Evolutionary conservation across 1,284 basidiomycete genomes (phyloP), one percentile per base, ranked within the genome.

Genomic region (Fomitiporia mediterranea): DNA sequence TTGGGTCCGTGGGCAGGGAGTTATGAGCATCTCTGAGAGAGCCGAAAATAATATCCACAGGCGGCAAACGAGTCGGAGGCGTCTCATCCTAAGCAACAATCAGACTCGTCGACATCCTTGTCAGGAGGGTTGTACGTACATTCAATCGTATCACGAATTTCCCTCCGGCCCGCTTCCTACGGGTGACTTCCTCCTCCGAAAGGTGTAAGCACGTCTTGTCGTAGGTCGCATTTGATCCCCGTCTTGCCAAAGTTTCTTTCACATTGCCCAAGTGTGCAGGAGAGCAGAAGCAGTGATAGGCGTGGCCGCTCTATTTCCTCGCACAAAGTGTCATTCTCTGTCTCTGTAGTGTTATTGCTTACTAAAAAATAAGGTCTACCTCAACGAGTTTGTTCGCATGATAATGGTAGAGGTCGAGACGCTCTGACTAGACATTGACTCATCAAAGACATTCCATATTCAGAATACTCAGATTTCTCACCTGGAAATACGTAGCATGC

Each of bases 201-300:
- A 96, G 74, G 69, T 90, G 85, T 35, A 96, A 72, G 71, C 93
- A 96, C 21, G 84, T 71, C 62, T 91, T 86, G 76, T 96, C 91
- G 66, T 98, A 96, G 0, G 86, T 87, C 25, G 82, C 73, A 60
- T 84, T 84, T 1, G 84, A 86, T 0, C 91, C 92, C 0, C 81
- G 69, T 4, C 84, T 78, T 3, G 84, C 83, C 3, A 94, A 74
- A 34, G 76, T 78, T 62, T 87, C 80, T 19, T 89, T 83, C 30
- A 85, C 89, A 13, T 77, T 74, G 0, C 79, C 69, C 1, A 97
- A 76, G 47, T 81, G 79, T 57, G 89, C 82, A 0, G 82, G 74
- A 0, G 86, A 81, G 68, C 95, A 97, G 73, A 99, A 99, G 69
- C 97, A 98, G 23, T 91, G 84, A 69, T 99, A 99, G 2, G 96